Conservation (phyloP, 345 rosid species). For the Populus davidiana region DNA sequence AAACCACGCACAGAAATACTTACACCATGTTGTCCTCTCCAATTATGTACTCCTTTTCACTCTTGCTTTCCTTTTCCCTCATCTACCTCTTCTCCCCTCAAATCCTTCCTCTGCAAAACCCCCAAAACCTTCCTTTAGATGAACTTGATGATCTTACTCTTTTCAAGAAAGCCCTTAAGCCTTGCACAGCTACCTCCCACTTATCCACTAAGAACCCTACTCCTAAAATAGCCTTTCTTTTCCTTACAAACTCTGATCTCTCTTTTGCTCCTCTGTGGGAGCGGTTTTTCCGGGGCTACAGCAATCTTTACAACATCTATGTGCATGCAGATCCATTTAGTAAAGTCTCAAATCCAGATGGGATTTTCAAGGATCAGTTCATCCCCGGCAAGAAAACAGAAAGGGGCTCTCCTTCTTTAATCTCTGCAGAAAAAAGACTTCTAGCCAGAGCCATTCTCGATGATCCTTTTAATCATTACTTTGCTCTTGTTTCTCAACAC, state of each 20-base stretch:
- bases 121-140: slow-evolving; percentile 29
- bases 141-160: slow-evolving; percentile 59
- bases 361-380: slow-evolving; percentile 42
- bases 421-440: slow-evolving; percentile 75
- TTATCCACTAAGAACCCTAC: slow-evolving; percentile 35
- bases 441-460: slow-evolving; percentile 71
- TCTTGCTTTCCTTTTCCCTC: slow-evolving; percentile 54
- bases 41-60: slow-evolving; percentile 40
- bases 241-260: slow-evolving; percentile 86
- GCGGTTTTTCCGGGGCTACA: slow-evolving; percentile 54
- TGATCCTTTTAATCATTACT: slow-evolving; percentile 74
- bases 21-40: slow-evolving; percentile 51
- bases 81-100: slow-evolving; percentile 43
- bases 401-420: slow-evolving; percentile 64
- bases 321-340: slow-evolving; percentile 71
- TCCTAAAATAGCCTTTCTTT: slow-evolving; percentile 86
- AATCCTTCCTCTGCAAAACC: slow-evolving; percentile 23
- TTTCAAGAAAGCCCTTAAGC: slow-evolving; percentile 52
- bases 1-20: neutral
- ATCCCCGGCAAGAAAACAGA: slow-evolving; percentile 56
- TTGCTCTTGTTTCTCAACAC: slow-evolving; percentile 72
- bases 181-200: slow-evolving; percentile 34
- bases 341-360: slow-evolving; percentile 25
- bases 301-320: slow-evolving; percentile 60
- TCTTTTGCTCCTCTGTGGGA: slow-evolving; percentile 75